Evolutionary conservation across 1,139 yeast species (phyloP).

Genomic region (Magnusiomyces suaveolens): DNA sequence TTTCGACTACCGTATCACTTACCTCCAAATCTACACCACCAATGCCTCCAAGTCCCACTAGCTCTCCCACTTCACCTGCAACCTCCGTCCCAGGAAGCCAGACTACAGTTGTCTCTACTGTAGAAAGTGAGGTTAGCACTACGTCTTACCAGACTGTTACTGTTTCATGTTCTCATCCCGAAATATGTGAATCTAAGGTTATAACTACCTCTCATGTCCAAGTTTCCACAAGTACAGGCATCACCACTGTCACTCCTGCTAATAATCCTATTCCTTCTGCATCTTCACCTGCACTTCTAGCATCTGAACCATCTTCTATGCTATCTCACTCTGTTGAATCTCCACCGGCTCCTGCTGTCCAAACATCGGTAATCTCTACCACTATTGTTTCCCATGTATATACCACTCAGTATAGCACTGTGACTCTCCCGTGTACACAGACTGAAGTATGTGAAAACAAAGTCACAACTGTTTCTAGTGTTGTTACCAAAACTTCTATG

Average conservation of each 20-base stretch:
- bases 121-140: neutral
- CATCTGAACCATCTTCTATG: neutral
- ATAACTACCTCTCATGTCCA: neutral
- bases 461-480: neutral
- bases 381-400: neutral
- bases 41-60: neutral
- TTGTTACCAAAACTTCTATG: neutral
- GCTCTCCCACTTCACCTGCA: neutral
- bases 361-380: neutral
- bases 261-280: neutral
- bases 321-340: neutral
- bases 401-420: constrained; percentile 1
- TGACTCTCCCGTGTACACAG: neutral
- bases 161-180: neutral
- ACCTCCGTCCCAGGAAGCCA: neutral
- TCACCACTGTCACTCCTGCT: neutral
- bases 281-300: neutral
- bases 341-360: neutral
- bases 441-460: constrained; percentile 1
- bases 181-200: neutral
- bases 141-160: constrained; percentile 2
- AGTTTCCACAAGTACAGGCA: neutral
- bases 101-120: neutral
- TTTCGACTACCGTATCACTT: constrained; percentile 2
- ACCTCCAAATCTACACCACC: neutral